These are phyloP conservation scores for Pezicula radicicola DNA, from an alignment of 2,329 filamentous ascomycete species.

Conservation along the genomic window DNA sequence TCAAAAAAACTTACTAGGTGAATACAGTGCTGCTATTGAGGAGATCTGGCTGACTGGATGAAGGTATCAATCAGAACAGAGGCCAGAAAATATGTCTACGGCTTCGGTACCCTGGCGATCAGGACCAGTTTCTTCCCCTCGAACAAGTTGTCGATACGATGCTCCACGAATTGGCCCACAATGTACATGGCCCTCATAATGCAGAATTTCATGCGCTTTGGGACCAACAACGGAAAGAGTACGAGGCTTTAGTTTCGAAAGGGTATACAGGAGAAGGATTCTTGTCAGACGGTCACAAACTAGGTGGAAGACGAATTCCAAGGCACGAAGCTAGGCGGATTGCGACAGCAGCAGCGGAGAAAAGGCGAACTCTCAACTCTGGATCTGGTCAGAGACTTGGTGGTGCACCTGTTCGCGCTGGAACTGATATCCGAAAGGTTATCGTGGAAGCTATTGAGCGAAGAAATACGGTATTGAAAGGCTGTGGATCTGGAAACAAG, in stretches of 20 bases:
- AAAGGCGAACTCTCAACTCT: conserved; percentile 53
- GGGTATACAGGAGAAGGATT: conserved; percentile 93
- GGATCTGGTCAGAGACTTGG: conserved; percentile 73
- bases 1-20: conserved; percentile 69
- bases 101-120: conserved; percentile 72
- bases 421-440: conserved; percentile 66
- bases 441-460: conserved; percentile 71
- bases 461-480: conserved; percentile 62
- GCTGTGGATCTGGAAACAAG: conserved; percentile 66
- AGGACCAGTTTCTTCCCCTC: conserved; percentile 72
- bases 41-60: not conserved
- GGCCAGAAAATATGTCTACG: conserved; percentile 81
- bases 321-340: conserved; percentile 71
- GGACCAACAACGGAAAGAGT: conserved; percentile 86
- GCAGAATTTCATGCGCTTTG: conserved; percentile 79
- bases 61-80: conserved; percentile 72
- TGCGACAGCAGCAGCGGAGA: conserved; percentile 72
- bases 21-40: conserved; percentile 6
- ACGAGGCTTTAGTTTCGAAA: conserved; percentile 70
- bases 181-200: conserved; percentile 79
- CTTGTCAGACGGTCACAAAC: conserved; percentile 67
- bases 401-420: conserved; percentile 52
- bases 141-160: conserved; percentile 86
- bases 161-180: conserved; percentile 93
- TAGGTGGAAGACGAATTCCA: conserved; percentile 68